Base-by-base conservation (phyloP, 345 rosid species). In the Corchorus capsularis region DNA sequence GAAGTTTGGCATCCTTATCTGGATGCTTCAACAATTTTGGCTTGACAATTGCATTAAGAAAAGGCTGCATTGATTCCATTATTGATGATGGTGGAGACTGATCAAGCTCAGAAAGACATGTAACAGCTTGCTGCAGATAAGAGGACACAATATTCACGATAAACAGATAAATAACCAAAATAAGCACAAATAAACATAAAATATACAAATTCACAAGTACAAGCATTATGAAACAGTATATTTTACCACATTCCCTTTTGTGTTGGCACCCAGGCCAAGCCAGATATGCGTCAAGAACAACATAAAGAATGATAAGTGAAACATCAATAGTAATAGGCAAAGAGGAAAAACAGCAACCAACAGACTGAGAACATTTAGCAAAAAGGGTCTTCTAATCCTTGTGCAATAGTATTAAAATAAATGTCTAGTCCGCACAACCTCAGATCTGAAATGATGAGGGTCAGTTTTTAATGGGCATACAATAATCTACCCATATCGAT, bases 1-100 rank as follows among this genome's bases (percentile, higher is more conserved):
- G 89, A 90, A 96, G 98, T 83, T 91, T 92, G 75, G 89, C 91
- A 78, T 96, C 98, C 85, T 82, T 91, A 79, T 96, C 99, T 83
- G 89, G 97, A 89, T 96, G 97, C 82, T 87, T 87, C 79, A 96
- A 89, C 83, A 91, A 78, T 45, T 88, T 92, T 69, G 95, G 94
- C 84, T 89, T 90, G 53, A 93, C 90, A 83, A 96, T 84, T 69
- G 95, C 92, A 79, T 88, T 82, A 61, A 91, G 84, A 69, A 96
- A 90, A 79, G 96, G 98, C 76, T 92, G 89, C 85, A 93, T 90
- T 56, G 89, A 89, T 82, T 92, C 89, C 78, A 91, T 81, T 39
- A 89, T 81, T 69, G 92, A 67, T 63, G 91, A 77, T 46, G 90
- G 83, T 65, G 96, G 96, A 9, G 95, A 91, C 79, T 96, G 99